Base-by-base conservation (phyloP, 176 grass and related monocot genomes). In the Carex littledalei region DNA sequence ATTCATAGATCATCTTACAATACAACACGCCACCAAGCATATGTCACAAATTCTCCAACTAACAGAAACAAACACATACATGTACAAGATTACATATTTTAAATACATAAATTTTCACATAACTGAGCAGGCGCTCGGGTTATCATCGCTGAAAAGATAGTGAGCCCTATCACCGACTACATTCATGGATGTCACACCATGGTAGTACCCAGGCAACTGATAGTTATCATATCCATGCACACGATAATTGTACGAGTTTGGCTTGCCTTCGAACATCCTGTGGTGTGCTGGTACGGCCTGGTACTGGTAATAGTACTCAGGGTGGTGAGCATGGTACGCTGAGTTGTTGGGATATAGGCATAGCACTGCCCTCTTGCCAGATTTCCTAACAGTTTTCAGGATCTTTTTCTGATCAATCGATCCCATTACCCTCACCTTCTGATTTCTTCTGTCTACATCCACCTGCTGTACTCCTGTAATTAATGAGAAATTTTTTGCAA, bases 81-180 rank as follows among this genome's bases (percentile, higher is more conserved):
- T 15, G 18, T 53, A 76, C 47, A 39, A 53, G 31, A 77, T 50
- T 24, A 74, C 72, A 31, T 31, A 15, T 21, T 55, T 52, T 10
- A 13, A 77, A 4, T 54, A 52, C 72, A 69, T 55, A 52, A 7
- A 70, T n/a, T 2, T 67, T 91, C 86, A 96, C 91, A 97, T 94
- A 82, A 97, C 34, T 2, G 87, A 90, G 68, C 95, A 97, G 35
- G 87, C 84, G 9, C 34, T 84, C 2, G 95, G 95, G 79, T 97
- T 97, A 1, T 97, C 92, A 17, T 94, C 95, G 13, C 95, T 97
- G 91, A 94, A 97, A 64, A 89, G 84, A 78, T 61, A 84, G 1
- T 47, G 47, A 29, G 75, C 84, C 57, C 49, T 85, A 37, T 67
- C 66, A 20, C 82, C 73, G 56, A 94, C 85, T 14, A 84, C 43